Evolutionary conservation across 2,329 filamentous ascomycete species (phyloP), one percentile per base, ranked within the genome.

Genomic region (Claviceps sp.): DNA sequence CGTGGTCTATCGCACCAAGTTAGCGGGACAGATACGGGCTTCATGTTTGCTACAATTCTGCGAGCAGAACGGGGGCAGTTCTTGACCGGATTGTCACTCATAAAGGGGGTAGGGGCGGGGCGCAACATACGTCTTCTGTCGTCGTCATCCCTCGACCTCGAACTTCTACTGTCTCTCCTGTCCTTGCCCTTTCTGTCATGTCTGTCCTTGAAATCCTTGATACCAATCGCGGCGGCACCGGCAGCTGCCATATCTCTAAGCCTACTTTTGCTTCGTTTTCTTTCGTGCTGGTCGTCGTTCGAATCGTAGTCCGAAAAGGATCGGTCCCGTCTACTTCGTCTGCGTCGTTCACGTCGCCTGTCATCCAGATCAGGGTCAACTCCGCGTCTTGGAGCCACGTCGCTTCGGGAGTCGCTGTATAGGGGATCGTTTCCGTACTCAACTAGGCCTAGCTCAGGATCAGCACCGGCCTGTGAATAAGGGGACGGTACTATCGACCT

Each of bases 381-480:
- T 61, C 76, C 46, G 22, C 65, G 68, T 53, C 67, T 60, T 41
- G 60, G 62, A 26, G 60, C 58, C 53, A 48, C 37, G 47, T 65
- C 63, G 56, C 66, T 61, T 47, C 63, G 65, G 57, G 67, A 64
- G 55, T 66, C 61, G 55, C 70, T 70, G 58, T 68, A 67, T 57
- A 84, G 71, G 60, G 79, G 78, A 58, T 75, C 72, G 62, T 70
- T 72, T 59, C 80, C 80, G 71, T 84, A 84, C 66, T 83, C 77
- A 75, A 84, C 78, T 73, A 82, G 73, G 70, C 79, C 80, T 80
- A 82, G 70, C 70, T 81, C 78, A 71, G 73, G 75, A 78, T 82
- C 79, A 82, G 76, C 73, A 65, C 67, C 68, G 62, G 69, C 68
- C 65, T 75, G 72, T 60, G 72, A 72, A 68, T 72, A 68, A 66